phyloP scores from a whole-genome alignment of 2,329 filamentous ascomycete genomes.

The Epichloe sylvatica region DNA sequence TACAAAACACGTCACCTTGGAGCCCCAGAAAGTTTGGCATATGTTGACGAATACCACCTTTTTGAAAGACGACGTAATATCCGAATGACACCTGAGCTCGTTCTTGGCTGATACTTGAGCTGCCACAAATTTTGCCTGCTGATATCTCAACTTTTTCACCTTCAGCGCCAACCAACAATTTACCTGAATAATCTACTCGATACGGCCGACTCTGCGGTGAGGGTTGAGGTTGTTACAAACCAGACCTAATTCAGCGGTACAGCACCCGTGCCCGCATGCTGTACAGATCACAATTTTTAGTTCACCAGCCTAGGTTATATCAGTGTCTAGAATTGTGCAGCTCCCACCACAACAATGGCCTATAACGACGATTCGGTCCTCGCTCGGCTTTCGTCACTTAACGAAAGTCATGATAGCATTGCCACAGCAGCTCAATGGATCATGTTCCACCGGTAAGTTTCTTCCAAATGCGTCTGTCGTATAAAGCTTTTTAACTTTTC shows the following conservation, averaged over 20 bases:
- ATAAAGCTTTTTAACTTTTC: background rate
- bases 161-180: background rate
- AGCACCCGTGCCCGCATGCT: background rate
- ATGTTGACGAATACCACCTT: background rate
- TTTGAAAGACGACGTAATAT: background rate
- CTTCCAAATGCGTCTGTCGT: background rate
- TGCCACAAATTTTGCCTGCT: background rate
- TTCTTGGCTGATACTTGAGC: background rate
- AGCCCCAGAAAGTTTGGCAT: background rate
- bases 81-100: background rate
- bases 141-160: background rate
- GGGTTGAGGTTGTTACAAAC: background rate
- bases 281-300: background rate
- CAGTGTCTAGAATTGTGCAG: background rate
- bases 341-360: conserved; percentile 49
- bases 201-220: background rate
- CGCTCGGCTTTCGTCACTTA: conserved; percentile 86
- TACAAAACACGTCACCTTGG: background rate
- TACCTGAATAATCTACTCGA: background rate
- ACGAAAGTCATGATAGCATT: conserved; percentile 96
- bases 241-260: background rate
- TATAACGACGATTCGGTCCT: conserved; percentile 93
- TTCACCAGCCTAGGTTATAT: background rate
- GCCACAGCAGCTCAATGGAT: conserved; percentile 97
- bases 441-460: conserved; percentile 81